Conservation (phyloP, 2,329 filamentous ascomycete species). For the Diaporthe sp. region DNA sequence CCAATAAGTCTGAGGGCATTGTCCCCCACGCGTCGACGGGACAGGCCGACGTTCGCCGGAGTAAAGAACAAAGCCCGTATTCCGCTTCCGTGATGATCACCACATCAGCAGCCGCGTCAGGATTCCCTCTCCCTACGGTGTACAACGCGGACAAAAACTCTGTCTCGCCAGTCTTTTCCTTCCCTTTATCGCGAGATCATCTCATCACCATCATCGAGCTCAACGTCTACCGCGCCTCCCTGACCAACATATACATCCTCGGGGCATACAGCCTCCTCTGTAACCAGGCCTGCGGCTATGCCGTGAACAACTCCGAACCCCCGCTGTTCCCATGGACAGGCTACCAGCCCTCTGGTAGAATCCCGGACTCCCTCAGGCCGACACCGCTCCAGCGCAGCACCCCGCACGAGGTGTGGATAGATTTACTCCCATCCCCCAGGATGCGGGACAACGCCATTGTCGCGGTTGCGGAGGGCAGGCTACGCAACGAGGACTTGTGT, state of each 20-base stretch:
- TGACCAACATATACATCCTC: slow-evolving; percentile 46
- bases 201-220: slow-evolving; percentile 49
- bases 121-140: not conserved
- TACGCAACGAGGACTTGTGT: slow-evolving; percentile 35
- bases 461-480: slow-evolving; percentile 24
- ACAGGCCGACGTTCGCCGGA: not conserved
- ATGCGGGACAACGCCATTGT: slow-evolving; percentile 41
- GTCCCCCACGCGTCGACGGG: not conserved
- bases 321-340: slow-evolving; percentile 35
- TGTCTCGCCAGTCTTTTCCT: slow-evolving; percentile 19
- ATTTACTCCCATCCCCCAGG: slow-evolving; percentile 37
- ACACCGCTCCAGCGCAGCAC: slow-evolving; percentile 39
- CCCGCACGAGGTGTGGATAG: slow-evolving; percentile 41
- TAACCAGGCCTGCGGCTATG: slow-evolving; percentile 28
- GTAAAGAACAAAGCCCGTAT: not conserved
- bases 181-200: slow-evolving; percentile 42
- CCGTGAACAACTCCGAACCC: slow-evolving; percentile 29
- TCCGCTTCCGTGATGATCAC: not conserved
- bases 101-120: not conserved
- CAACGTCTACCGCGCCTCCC: slow-evolving; percentile 49
- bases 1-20: not conserved
- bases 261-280: slow-evolving; percentile 39
- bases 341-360: slow-evolving; percentile 28
- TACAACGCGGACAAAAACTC: not conserved
- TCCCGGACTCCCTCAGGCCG: slow-evolving; percentile 40